Conservation (phyloP, 2,329 filamentous ascomycete genomes). For the Neonectria faginata region DNA sequence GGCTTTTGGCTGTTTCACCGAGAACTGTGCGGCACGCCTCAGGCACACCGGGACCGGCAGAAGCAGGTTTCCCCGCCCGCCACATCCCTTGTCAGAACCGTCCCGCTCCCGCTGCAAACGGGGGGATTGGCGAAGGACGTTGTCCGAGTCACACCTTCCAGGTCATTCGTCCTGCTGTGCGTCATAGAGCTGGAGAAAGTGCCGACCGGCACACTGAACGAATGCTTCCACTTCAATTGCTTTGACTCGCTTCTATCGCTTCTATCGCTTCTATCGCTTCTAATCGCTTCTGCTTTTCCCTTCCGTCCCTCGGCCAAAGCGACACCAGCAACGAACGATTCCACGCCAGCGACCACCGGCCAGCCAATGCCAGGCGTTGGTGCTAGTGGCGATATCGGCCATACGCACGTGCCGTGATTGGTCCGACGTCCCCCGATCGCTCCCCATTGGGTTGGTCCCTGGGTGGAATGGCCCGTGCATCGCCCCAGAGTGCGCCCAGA, state of each 20-base stretch:
- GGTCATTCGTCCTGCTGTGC: neutral
- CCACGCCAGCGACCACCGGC: constrained; percentile 17
- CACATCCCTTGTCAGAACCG: constrained; percentile 3
- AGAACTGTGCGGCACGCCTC: neutral
- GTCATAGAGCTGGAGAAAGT: neutral
- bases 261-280: too few species aligned
- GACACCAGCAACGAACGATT: constrained; percentile 1
- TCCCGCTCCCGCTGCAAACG: constrained; percentile 3
- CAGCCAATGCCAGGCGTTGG: constrained; percentile 36
- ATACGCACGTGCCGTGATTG: constrained; percentile 33
- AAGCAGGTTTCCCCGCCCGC: constrained; percentile 21
- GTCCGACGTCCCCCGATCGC: constrained; percentile 16
- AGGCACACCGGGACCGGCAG: constrained; percentile 3
- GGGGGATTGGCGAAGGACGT: neutral
- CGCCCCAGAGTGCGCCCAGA: constrained; percentile 16
- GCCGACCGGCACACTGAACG: neutral
- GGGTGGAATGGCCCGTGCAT: constrained; percentile 32
- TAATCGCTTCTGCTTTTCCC: too few species aligned
- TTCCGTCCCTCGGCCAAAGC: constrained; percentile 11
- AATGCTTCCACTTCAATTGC: neutral
- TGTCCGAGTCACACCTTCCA: neutral
- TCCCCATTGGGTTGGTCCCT: constrained; percentile 23
- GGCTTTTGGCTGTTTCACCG: neutral
- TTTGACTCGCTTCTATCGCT: neutral
- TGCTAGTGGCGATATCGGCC: constrained; percentile 44